Conservation (phyloP, 495 filamentous ascomycete species). For the Oidiodendron maius region DNA sequence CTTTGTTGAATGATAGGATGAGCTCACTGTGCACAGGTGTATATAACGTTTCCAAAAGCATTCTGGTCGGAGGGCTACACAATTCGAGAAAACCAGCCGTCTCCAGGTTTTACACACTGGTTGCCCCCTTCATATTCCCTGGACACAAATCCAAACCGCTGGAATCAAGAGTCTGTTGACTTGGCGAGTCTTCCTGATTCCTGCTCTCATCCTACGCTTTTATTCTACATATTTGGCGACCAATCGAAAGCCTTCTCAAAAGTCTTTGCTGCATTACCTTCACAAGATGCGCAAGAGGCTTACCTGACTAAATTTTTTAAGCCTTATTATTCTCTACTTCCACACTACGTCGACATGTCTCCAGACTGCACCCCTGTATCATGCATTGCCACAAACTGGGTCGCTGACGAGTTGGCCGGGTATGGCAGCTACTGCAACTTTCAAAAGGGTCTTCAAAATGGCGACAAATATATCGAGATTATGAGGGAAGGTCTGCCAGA, state of each 20-base stretch:
- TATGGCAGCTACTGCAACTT: slow-evolving; percentile 87
- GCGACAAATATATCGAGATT: slow-evolving; percentile 61
- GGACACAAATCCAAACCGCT: slow-evolving; percentile 54
- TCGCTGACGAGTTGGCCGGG: slow-evolving; percentile 73
- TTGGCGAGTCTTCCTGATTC: slow-evolving; percentile 57
- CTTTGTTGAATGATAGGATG: not conserved
- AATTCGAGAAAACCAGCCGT: slow-evolving; percentile 18
- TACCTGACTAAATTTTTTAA: slow-evolving; percentile 56
- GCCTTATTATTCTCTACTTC: slow-evolving; percentile 72
- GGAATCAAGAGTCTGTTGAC: slow-evolving; percentile 78
- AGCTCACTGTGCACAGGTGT: slow-evolving; percentile 46
- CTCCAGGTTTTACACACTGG: slow-evolving; percentile 61
- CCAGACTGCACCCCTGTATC: slow-evolving; percentile 55
- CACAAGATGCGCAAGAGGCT: slow-evolving; percentile 30
- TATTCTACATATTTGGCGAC: slow-evolving; percentile 85
- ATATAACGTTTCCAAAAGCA: slow-evolving; percentile 75
- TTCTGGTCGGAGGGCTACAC: slow-evolving; percentile 38
- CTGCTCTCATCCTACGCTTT: slow-evolving; percentile 72
- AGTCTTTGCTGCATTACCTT: slow-evolving; percentile 22
- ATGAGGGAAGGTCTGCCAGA: slow-evolving; percentile 64
- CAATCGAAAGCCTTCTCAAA: slow-evolving; percentile 41
- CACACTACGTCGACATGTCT: slow-evolving; percentile 47
- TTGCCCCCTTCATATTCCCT: slow-evolving; percentile 57
- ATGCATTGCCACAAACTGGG: slow-evolving; percentile 71
- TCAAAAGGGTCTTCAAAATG: slow-evolving; percentile 67